Evolutionary conservation across 148 eudicot species (phyloP), one percentile per base, ranked within the genome.

Genomic region (Spergularia marina): DNA sequence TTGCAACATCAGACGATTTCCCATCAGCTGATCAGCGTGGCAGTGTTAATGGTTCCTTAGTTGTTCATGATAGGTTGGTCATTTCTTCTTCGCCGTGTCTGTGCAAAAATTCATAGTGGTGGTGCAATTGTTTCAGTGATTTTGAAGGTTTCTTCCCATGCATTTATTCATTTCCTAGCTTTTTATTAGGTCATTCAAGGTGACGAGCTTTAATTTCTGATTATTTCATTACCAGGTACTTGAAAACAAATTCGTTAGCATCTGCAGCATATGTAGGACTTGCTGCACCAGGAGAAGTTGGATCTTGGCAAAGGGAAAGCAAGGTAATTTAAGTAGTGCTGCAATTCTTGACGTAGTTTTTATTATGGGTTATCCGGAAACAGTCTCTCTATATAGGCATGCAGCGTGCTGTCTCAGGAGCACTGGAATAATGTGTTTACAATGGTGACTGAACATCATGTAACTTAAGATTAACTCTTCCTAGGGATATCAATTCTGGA

Each of bases 401-500:
- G 36, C 36, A 0, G 36, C 2, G 2, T 30, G 36, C 36, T 2
- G 36, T 30, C 36, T 2, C 2, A 30, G 36, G 1, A 41, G 2
- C 44, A 41, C 44, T 41, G 44, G 44, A 7, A 7, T n/a, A 12
- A 62, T 60, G 14, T 73, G 68, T 23, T 74, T 51, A 18, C 12
- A 6, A 12, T 21, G 34, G 4, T 6, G 12, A 44, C 20, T 54
- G 61, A 8, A 52, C 12, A 59, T 12, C 70, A 40, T 34, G 58
- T 49, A 23, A 30, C 36, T 7, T 72, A 15, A 8, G 39, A 51
- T 51, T 41, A 2, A 39, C 17, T 72, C 40, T 82, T 57, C 18
- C 23, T 68, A 88, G 91, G 89, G 89, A 6, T 89, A 89, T 70
- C 91, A 89, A 75, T 89, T 86, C 68, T 89, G 91, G 91, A 89